Evolutionary conservation across 192 early-diverging fungal genomes (phyloP).

Genomic region (Jimgerdemannia flammicorona): DNA sequence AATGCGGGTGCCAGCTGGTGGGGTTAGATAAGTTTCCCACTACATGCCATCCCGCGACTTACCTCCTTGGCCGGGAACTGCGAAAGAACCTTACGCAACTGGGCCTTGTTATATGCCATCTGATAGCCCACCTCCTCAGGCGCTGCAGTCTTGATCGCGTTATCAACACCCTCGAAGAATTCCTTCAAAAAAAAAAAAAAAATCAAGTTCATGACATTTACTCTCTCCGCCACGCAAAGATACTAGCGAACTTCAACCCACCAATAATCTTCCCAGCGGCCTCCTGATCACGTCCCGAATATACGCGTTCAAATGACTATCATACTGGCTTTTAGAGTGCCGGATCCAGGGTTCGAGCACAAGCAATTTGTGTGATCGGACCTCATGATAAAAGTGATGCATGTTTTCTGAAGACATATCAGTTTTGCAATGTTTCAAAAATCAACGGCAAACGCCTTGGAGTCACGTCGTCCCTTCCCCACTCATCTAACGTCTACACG

Average conservation of each 20-base stretch:
- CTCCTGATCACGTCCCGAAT: constrained; percentile 82
- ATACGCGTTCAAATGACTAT: constrained; percentile 79
- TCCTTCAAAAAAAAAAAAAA: constrained; percentile 46
- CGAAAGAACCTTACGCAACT: constrained; percentile 80
- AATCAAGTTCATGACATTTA: neutral
- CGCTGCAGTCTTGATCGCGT: constrained; percentile 70
- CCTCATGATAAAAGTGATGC: constrained; percentile 85
- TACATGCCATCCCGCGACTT: constrained; percentile 5
- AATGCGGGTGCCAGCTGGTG: too few relatives aligned
- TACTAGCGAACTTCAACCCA: constrained; percentile 24
- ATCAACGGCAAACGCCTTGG: neutral
- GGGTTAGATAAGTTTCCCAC: neutral
- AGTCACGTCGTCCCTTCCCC: constrained; percentile 11
- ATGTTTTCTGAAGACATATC: constrained; percentile 74
- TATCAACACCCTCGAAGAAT: constrained; percentile 97
- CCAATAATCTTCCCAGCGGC: constrained; percentile 81
- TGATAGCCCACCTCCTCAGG: constrained; percentile 80
- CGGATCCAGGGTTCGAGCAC: constrained; percentile 78
- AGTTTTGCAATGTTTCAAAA: neutral
- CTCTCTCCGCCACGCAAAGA: too few relatives aligned
- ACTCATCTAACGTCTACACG: neutral
- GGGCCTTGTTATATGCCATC: constrained; percentile 77
- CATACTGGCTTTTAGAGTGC: constrained; percentile 80
- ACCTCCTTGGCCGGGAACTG: constrained; percentile 84
- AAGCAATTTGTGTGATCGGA: constrained; percentile 70